phyloP scores from a whole-genome alignment of 2,329 filamentous ascomycete species.

The Colletotrichum sp. region DNA sequence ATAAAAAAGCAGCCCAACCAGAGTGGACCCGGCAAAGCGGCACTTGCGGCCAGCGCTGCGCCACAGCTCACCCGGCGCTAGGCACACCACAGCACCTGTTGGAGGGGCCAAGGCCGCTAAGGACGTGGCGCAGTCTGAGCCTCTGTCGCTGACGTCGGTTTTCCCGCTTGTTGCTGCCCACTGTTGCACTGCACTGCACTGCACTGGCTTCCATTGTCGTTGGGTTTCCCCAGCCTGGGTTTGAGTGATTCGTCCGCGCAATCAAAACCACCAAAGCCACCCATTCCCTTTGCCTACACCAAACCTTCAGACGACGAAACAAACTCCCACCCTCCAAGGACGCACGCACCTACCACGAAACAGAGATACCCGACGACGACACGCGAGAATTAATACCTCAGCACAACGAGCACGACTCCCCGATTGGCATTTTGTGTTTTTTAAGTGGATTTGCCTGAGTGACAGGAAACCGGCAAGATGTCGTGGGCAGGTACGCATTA shows the following conservation, averaged over 20 bases:
- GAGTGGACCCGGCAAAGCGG: background rate
- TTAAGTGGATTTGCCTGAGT: background rate
- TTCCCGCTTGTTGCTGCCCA: background rate
- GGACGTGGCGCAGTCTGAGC: constrained; percentile 10
- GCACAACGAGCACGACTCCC: background rate
- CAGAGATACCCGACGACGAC: background rate
- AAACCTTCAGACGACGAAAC: constrained; percentile 18
- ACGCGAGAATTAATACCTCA: background rate
- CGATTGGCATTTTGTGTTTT: background rate
- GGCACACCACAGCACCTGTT: background rate
- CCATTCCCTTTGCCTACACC: background rate
- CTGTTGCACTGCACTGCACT: background rate
- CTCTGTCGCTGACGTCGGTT: constrained; percentile 27
- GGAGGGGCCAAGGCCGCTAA: background rate
- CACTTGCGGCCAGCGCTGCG: background rate
- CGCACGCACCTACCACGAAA: background rate
- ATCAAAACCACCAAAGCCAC: constrained; percentile 10
- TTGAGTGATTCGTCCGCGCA: constrained; percentile 17
- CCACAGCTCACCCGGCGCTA: background rate
- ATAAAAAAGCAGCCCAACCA: background rate
- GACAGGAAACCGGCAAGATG: constrained; percentile 35
- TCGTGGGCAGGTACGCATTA: constrained; percentile 49
- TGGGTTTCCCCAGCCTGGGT: constrained; percentile 13
- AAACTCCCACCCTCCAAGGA: background rate
- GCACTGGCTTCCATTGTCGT: background rate